Conservation (phyloP, 2,329 filamentous ascomycete species). For the Aspergillus uvarum region DNA sequence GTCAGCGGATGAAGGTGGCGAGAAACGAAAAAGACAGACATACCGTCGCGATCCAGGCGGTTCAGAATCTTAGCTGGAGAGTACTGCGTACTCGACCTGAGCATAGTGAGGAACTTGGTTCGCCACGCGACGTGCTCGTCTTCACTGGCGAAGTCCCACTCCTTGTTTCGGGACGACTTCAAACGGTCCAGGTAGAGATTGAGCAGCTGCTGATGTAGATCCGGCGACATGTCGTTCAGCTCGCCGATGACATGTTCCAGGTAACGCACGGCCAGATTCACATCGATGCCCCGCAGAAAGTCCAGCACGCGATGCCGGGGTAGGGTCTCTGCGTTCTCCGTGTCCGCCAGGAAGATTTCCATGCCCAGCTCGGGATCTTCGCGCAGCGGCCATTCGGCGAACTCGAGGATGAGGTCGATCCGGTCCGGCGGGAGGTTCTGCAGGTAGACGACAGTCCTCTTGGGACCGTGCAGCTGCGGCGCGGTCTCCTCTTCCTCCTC, state of each 20-base stretch:
- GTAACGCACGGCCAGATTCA: constrained; percentile 73
- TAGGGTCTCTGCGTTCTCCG: constrained; percentile 88
- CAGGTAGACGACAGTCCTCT: constrained; percentile 83
- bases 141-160: constrained; percentile 38
- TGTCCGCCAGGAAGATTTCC: constrained; percentile 91
- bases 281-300: constrained; percentile 71
- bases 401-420: constrained; percentile 88
- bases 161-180: constrained; percentile 38
- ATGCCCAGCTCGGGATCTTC: constrained; percentile 74
- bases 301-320: constrained; percentile 72
- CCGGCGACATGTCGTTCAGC: constrained; percentile 77
- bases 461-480: constrained; percentile 71
- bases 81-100: constrained; percentile 76
- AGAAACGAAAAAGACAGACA: constrained; percentile 28
- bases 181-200: constrained; percentile 65
- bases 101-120: constrained; percentile 68
- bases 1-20: constrained; percentile 4
- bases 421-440: constrained; percentile 82
- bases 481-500: constrained; percentile 39
- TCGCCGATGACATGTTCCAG: constrained; percentile 89
- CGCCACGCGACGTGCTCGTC: constrained; percentile 60
- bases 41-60: constrained; percentile 76
- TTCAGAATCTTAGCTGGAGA: constrained; percentile 74
- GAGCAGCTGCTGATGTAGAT: constrained; percentile 82
- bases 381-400: constrained; percentile 81